Evolutionary conservation across 495 filamentous ascomycete genomes (phyloP).

Genomic region (Oleoguttula mirabilis): DNA sequence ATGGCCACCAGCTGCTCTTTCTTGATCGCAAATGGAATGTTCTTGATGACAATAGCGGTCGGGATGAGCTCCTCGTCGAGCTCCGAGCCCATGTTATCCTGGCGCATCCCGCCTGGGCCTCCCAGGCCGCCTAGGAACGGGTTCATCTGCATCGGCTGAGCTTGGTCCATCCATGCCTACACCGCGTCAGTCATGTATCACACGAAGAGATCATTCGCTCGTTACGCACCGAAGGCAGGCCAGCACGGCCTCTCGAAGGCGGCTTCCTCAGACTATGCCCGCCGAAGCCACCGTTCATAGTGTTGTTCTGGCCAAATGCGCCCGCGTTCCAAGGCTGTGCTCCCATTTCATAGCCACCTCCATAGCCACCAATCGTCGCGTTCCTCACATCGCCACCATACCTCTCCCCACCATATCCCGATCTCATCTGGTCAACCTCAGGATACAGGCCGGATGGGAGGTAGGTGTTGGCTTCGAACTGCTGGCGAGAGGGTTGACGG

Average conservation of each 20-base stretch:
- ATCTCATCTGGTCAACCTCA: slow-evolving; percentile 46
- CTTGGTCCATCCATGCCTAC: slow-evolving; percentile 45
- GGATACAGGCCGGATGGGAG: slow-evolving; percentile 49
- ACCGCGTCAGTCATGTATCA: slow-evolving; percentile 15
- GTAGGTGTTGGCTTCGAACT: slow-evolving; percentile 35
- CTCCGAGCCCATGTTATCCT: slow-evolving; percentile 40
- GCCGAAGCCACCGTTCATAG: slow-evolving; percentile 41
- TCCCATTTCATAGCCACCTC: slow-evolving; percentile 41
- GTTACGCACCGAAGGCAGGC: slow-evolving; percentile 44
- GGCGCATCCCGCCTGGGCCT: slow-evolving; percentile 32
- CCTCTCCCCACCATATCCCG: slow-evolving; percentile 44
- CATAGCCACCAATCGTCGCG: slow-evolving; percentile 42
- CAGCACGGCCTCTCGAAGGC: slow-evolving; percentile 38
- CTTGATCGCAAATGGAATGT: slow-evolving; percentile 96
- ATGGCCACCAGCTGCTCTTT: slow-evolving; percentile 86
- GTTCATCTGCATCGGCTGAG: slow-evolving; percentile 37
- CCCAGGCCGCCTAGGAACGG: slow-evolving; percentile 6
- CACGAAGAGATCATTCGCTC: not conserved
- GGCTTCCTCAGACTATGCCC: slow-evolving; percentile 47
- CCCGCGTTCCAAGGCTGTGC: slow-evolving; percentile 50
- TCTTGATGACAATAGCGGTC: slow-evolving; percentile 98
- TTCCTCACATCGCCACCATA: slow-evolving; percentile 47
- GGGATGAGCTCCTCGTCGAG: slow-evolving; percentile 81
- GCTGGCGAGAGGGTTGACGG: slow-evolving; percentile 19
- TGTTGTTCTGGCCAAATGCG: slow-evolving; percentile 33